Conservation (phyloP, 768 basidiomycete genomes). For the Collybiopsis confluens region DNA sequence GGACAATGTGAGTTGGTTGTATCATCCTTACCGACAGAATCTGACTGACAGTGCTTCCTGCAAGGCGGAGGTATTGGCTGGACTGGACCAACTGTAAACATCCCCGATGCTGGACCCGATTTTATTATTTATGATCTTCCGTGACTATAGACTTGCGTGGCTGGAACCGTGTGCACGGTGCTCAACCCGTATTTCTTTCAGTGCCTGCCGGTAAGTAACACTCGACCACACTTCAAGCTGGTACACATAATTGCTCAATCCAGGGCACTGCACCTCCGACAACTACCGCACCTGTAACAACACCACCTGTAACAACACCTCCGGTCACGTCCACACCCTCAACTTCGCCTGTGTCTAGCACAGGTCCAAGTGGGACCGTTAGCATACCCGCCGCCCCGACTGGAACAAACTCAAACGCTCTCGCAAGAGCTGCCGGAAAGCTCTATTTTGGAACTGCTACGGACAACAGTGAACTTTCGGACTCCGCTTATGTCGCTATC, state of each 20-base stretch:
- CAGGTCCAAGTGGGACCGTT: neutral
- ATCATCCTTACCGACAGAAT: too few relatives aligned
- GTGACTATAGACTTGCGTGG: slow-evolving; percentile 10
- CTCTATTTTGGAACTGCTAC: slow-evolving; percentile 46
- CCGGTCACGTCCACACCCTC: neutral
- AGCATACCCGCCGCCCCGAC: slow-evolving; percentile 18
- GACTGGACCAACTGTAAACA: slow-evolving; percentile 13
- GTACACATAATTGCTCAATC: neutral
- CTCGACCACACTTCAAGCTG: too few relatives aligned
- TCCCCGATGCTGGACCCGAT: neutral
- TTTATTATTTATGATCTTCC: neutral
- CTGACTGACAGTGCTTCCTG: too few relatives aligned
- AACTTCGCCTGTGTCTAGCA: slow-evolving; percentile 11
- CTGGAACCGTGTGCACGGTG: slow-evolving; percentile 13
- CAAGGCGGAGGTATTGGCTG: slow-evolving; percentile 16
- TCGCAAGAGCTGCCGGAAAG: slow-evolving; percentile 36
- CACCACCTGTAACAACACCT: slow-evolving; percentile 3
- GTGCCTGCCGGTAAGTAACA: slow-evolving; percentile 6
- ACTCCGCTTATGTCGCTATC: slow-evolving; percentile 32
- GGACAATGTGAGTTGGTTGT: slow-evolving; percentile 12
- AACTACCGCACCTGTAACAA: neutral
- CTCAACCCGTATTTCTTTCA: slow-evolving; percentile 13
- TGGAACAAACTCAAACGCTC: slow-evolving; percentile 25
- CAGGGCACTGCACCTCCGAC: neutral
- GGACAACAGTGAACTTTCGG: slow-evolving; percentile 40